phyloP scores from a whole-genome alignment of 2,329 filamentous ascomycete genomes.

The Lomentospora prolificans region DNA sequence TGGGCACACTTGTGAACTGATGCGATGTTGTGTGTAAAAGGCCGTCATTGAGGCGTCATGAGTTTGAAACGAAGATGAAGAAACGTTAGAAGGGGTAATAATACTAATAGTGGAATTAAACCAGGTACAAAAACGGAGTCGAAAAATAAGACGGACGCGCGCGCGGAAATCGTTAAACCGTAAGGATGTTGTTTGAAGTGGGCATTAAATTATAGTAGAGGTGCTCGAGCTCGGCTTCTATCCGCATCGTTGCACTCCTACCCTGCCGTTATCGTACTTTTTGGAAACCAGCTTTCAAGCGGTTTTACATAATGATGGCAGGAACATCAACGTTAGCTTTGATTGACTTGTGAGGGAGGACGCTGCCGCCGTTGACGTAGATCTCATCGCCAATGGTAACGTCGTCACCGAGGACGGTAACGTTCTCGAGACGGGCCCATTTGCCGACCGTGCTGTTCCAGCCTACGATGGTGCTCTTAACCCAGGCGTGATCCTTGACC shows the following conservation, averaged over 20 bases:
- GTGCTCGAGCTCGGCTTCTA: background rate
- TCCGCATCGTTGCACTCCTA: background rate
- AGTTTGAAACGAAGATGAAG: background rate
- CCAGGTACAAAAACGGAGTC: background rate
- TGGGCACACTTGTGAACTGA: background rate
- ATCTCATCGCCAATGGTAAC: conserved; percentile 97
- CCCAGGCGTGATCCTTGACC: conserved; percentile 97
- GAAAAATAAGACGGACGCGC: background rate
- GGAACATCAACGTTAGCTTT: conserved; percentile 89
- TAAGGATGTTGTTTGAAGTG: background rate
- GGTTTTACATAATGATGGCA: conserved; percentile 55
- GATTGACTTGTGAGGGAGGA: conserved; percentile 97
- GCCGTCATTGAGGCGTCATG: background rate
- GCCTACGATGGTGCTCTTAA: conserved; percentile 96
- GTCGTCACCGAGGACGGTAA: conserved; percentile 94
- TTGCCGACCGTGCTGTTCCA: conserved; percentile 96
- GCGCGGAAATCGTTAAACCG: background rate
- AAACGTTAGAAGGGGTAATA: background rate
- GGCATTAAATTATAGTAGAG: background rate
- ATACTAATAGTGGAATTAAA: conserved; percentile 5
- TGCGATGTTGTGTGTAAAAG: background rate
- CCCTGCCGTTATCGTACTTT: background rate
- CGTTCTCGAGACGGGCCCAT: conserved; percentile 95
- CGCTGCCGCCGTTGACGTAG: conserved; percentile 93
- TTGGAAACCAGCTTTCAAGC: background rate